Base-by-base conservation (phyloP, 805 yeast genomes). In the Ogataea allantospora region DNA sequence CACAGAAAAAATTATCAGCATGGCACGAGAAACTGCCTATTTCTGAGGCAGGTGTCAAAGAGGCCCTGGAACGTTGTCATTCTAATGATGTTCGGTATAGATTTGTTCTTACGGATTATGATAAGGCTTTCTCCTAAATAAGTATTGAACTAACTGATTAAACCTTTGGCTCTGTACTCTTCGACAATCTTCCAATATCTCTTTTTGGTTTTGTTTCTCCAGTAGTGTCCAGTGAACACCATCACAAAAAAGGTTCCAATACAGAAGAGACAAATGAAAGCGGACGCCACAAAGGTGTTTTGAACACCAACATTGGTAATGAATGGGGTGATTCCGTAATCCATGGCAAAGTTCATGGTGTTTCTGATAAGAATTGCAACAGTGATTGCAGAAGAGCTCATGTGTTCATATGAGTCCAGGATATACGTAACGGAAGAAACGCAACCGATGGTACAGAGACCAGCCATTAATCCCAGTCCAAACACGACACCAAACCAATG, bases 21-120 rank as follows among this genome's bases (percentile, higher is more conserved):
- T 80, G 85, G 82, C 70, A 74, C 33, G 87, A 82, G 63, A 65
- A 68, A 19, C 62, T 83, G 32, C 75, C 77, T 19, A 68, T 80
- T 47, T 61, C 66, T 35, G 78, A 68, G 46, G 73, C 62, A 28
- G 73, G 73, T 48, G 76, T 77, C 36, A 66, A 71, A 28, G 65
- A 70, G 48, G 85, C 78, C 2, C 68, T 81, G 55, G 71, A 71
- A 30, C 73, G 78, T 55, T 67, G 77, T 39, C 68, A 71, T 39
- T 46, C 62, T 12, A 78, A 80, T 54, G 80, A 78, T 44, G 80
- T 78, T 33, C 73, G 75, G 50, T 81, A 79, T 60, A 73, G 88
- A 66, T 78, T 76, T 53, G 80, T 80, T 7, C 65, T 82, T 46
- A 71, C 75, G 40, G 76, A 75, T 15, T 78, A 65, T 58, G 75